Percentiles rank a stretch among this genome's conserved stretches.
Evolutionary conservation across 768 basidiomycete genomes (phyloP).

Genomic region (Xanthoconium purpureum): DNA sequence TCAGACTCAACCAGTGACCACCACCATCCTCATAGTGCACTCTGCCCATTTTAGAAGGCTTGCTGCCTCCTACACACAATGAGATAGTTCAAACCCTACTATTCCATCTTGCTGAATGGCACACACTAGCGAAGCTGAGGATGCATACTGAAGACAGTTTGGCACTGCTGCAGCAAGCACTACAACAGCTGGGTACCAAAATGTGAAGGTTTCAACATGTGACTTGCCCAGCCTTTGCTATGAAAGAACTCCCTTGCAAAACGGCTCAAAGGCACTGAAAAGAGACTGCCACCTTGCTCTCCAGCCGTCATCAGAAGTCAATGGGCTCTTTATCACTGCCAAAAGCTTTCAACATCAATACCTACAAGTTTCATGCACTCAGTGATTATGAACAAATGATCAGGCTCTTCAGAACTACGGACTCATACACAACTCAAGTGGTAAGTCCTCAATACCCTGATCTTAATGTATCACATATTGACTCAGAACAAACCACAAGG

Average conservation of each 20-base stretch:
- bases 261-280: not conserved
- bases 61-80: constrained; percentile 30
- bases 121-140: no score
- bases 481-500: not conserved
- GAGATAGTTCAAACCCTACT: constrained; percentile 22
- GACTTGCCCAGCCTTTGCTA: not conserved
- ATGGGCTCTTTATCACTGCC: not conserved
- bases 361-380: constrained; percentile 30
- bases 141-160: not conserved
- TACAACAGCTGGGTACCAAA: not conserved
- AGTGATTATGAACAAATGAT: constrained; percentile 24
- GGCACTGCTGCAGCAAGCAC: not conserved
- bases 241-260: not conserved
- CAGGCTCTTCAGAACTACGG: not conserved
- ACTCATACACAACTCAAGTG: no score
- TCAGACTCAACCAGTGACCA: not conserved
- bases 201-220: not conserved
- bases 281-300: not conserved
- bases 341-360: constrained; percentile 24
- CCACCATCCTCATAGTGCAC: constrained; percentile 25
- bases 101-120: constrained; percentile 10
- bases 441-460: not conserved
- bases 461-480: not conserved
- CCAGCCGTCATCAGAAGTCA: not conserved
- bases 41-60: constrained; percentile 39